phyloP scores from a whole-genome alignment of 371 early-diverging fungal genomes.

The Mortierella sp. region DNA sequence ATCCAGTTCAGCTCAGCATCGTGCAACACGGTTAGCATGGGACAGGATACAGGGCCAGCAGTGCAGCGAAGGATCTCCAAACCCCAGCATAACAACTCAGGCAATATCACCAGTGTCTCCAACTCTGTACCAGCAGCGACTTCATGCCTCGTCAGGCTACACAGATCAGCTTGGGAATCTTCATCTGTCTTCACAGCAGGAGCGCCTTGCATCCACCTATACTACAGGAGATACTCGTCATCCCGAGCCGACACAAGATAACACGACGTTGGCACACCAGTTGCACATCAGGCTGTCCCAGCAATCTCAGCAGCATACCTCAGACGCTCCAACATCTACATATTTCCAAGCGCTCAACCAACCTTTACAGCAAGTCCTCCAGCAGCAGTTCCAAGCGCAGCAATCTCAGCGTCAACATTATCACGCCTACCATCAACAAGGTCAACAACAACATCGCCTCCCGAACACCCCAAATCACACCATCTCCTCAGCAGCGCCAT shows the following conservation, averaged over 20 bases:
- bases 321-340: no score
- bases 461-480: conserved; percentile 7
- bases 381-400: not conserved
- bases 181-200: conserved; percentile 4
- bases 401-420: not conserved
- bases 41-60: no score
- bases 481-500: conserved; percentile 25
- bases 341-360: no score
- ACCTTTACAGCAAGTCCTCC: not conserved
- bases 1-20: no score
- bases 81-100: no score
- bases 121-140: not conserved
- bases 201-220: not conserved
- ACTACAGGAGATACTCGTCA: not conserved
- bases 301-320: conserved; percentile 1
- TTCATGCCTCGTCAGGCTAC: not conserved
- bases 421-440: not conserved
- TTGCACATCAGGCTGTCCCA: not conserved
- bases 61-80: no score
- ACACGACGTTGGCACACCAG: not conserved
- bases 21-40: no score
- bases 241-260: not conserved
- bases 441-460: not conserved
- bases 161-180: not conserved
- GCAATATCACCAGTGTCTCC: not conserved